phyloP scores from a whole-genome alignment of 2,329 filamentous ascomycete species.

The Raffaelea albimanens region DNA sequence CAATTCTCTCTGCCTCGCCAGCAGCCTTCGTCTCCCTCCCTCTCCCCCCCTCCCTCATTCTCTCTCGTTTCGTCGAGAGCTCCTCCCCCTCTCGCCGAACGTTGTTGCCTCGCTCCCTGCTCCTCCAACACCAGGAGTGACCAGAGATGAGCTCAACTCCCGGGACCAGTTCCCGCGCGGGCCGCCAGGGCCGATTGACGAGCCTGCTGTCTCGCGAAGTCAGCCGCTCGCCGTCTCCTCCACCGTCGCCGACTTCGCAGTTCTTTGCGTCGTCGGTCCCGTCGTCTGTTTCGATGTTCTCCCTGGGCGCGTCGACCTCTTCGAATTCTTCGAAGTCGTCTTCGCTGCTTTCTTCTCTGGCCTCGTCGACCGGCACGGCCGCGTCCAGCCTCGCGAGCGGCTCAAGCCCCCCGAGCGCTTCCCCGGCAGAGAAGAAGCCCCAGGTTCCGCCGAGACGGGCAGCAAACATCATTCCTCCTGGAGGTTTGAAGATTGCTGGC shows the following conservation, averaged over 20 bases:
- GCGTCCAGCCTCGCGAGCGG: too few species aligned
- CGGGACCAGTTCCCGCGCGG: too few species aligned
- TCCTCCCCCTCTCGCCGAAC: too few species aligned
- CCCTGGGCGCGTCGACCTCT: not conserved
- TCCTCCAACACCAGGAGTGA: too few species aligned
- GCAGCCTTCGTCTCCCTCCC: too few species aligned
- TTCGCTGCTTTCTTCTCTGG: not conserved
- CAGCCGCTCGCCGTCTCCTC: not conserved
- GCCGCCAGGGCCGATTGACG: too few species aligned
- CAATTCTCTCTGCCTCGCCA: too few species aligned
- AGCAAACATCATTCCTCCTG: not conserved
- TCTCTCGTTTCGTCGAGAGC: too few species aligned
- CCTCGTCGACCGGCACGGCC: not conserved
- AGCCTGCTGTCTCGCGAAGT: too few species aligned
- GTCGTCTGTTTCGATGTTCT: not conserved
- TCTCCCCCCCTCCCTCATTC: too few species aligned
- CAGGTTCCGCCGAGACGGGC: not conserved
- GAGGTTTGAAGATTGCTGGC: not conserved
- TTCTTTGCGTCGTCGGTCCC: slow-evolving; percentile 1
- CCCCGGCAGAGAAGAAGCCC: not conserved
- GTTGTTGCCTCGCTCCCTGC: too few species aligned
- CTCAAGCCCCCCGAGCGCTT: not conserved
- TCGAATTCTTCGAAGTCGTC: not conserved
- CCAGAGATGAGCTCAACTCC: too few species aligned
- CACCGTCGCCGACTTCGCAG: not conserved